phyloP scores from a whole-genome alignment of 331 rosid genomes.

The Spiraea crenata region DNA sequence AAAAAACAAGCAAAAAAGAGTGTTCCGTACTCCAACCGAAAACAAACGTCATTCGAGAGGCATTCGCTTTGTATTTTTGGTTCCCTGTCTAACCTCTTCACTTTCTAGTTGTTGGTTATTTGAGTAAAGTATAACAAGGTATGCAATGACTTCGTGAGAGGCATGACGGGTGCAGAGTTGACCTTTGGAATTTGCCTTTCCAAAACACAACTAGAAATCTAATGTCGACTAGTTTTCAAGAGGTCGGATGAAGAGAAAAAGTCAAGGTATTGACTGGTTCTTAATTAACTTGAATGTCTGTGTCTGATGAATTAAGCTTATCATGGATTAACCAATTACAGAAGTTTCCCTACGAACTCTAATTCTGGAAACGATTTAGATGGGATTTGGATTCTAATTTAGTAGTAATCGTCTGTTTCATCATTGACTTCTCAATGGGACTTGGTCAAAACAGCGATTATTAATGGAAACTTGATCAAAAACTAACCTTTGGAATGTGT shows the following conservation, averaged over 20 bases:
- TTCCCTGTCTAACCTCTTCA: too few species aligned
- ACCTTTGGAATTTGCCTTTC: neutral
- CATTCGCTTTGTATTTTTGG: too few species aligned
- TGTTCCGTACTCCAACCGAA: too few species aligned
- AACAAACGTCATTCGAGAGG: too few species aligned
- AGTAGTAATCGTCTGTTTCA: neutral
- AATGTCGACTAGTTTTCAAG: neutral
- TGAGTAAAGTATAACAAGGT: too few species aligned
- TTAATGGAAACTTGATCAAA: neutral
- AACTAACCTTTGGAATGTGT: neutral
- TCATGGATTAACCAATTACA: neutral
- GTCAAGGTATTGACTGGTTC: neutral
- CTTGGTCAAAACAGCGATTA: constrained; percentile 1
- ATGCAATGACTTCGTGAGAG: too few species aligned
- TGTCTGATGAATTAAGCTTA: neutral
- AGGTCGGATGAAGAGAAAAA: neutral
- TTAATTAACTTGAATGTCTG: constrained; percentile 6
- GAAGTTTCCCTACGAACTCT: neutral
- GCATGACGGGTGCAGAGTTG: too few species aligned
- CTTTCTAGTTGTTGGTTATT: too few species aligned
- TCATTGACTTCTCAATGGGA: neutral
- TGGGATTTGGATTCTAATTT: neutral
- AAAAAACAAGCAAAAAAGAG: too few species aligned
- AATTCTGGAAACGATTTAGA: neutral
- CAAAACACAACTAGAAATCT: neutral